Conservation (phyloP, 331 rosid genomes). For the Malus hybrid region DNA sequence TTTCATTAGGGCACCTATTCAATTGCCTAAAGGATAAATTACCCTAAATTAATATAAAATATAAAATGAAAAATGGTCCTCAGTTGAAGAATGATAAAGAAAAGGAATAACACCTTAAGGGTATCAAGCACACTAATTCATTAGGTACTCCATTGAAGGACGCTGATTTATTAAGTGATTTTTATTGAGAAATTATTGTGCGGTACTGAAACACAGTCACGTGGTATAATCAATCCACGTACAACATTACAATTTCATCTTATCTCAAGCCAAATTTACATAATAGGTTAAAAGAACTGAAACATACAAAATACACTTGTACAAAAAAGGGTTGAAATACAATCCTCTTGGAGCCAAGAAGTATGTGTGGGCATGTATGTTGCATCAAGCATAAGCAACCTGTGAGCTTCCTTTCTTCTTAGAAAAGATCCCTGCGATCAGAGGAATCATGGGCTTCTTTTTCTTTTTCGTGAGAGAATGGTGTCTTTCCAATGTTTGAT, state of each 20-base stretch:
- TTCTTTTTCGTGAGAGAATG: slow-evolving; percentile 77
- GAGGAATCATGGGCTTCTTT: slow-evolving; percentile 61
- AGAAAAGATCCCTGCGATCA: slow-evolving; percentile 59
- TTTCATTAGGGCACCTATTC: neutral
- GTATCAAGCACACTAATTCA: neutral
- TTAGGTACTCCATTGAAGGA: neutral
- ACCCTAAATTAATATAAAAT: neutral
- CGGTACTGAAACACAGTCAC: neutral
- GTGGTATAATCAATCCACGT: neutral
- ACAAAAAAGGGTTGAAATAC: neutral
- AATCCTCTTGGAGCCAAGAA: neutral
- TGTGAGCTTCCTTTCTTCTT: slow-evolving; percentile 51
- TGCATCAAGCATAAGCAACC: slow-evolving; percentile 22
- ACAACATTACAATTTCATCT: neutral
- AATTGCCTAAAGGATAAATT: neutral
- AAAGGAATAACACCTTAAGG: neutral
- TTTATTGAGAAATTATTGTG: too few species aligned
- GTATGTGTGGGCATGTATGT: neutral
- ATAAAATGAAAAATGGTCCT: neutral
- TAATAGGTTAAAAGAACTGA: neutral
- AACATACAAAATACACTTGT: neutral
- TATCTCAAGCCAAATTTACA: neutral
- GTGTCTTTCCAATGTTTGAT: slow-evolving; percentile 63
- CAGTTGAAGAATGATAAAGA: neutral
- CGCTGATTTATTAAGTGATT: neutral